phyloP scores from a whole-genome alignment of 495 filamentous ascomycete species.

The Hyaloscypha variabilis region DNA sequence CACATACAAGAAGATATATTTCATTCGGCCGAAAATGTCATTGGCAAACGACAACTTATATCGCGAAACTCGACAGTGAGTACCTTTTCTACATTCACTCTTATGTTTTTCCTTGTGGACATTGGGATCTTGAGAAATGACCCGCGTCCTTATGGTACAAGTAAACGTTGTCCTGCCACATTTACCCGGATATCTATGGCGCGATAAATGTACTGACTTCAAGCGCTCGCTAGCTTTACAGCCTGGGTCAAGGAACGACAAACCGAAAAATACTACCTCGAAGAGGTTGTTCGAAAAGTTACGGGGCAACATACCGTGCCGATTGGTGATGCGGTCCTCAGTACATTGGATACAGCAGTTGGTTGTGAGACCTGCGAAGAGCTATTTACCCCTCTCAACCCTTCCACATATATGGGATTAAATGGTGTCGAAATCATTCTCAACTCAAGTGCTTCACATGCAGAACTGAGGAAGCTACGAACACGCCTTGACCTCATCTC shows the following conservation, averaged over 20 bases:
- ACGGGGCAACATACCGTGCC: conserved; percentile 58
- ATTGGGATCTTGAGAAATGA: background rate
- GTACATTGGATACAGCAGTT: conserved; percentile 70
- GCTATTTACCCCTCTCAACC: conserved; percentile 65
- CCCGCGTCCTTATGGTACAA: background rate
- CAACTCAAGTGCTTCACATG: conserved; percentile 76
- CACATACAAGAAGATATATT: conserved; percentile 66
- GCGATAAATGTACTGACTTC: conserved; percentile 42
- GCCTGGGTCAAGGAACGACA: conserved; percentile 30
- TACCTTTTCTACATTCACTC: background rate
- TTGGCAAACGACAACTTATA: conserved; percentile 82
- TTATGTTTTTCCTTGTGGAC: background rate
- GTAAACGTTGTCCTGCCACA: background rate
- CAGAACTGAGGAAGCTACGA: conserved; percentile 75
- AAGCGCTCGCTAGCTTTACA: background rate
- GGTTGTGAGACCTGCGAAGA: conserved; percentile 81
- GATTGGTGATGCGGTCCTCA: conserved; percentile 79
- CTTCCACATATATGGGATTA: conserved; percentile 45
- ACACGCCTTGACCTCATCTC: conserved; percentile 72
- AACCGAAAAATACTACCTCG: conserved; percentile 72
- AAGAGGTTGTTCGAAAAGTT: conserved; percentile 60
- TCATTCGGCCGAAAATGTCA: conserved; percentile 83
- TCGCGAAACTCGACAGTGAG: conserved; percentile 56
- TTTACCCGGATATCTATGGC: too few relatives aligned
- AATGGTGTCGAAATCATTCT: conserved; percentile 77